Evolutionary conservation across 345 rosid species (phyloP).

Genomic region (Microcos paniculata): DNA sequence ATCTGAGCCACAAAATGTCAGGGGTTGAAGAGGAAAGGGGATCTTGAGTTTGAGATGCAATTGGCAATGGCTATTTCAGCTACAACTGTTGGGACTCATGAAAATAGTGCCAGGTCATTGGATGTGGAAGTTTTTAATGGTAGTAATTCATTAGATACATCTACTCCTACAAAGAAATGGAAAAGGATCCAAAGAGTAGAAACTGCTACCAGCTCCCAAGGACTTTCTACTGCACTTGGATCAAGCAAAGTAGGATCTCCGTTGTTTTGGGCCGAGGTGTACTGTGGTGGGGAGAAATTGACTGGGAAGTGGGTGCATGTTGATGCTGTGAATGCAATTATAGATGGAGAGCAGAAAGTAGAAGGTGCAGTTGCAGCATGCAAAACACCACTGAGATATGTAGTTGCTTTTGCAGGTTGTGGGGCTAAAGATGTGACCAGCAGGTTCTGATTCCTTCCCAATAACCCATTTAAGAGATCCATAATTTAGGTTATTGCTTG

Average conservation of each 20-base stretch:
- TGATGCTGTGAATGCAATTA: slow-evolving; percentile 67
- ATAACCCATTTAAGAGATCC: slow-evolving; percentile 3
- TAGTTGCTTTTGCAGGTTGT: slow-evolving; percentile 80
- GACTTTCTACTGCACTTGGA: slow-evolving; percentile 83
- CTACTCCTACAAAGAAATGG: slow-evolving; percentile 34
- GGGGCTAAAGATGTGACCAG: slow-evolving; percentile 99
- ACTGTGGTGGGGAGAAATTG: slow-evolving; percentile 75
- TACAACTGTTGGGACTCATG: slow-evolving; percentile 40
- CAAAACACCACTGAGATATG: slow-evolving; percentile 76
- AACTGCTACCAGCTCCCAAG: slow-evolving; percentile 41
- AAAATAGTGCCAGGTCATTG: slow-evolving; percentile 25
- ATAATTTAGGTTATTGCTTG: neutral
- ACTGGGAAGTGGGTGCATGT: slow-evolving; percentile 92
- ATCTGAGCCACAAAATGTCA: too few relatives aligned
- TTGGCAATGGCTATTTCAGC: slow-evolving; percentile 91
- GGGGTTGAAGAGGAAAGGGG: slow-evolving; percentile 73
- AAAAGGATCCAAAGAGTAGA: slow-evolving; percentile 33
- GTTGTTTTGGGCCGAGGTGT: slow-evolving; percentile 90
- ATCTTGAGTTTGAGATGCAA: slow-evolving; percentile 84
- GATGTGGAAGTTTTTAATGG: slow-evolving; percentile 25
- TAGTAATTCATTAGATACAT: slow-evolving; percentile 22
- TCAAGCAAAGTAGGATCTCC: slow-evolving; percentile 85
- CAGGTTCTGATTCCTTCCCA: slow-evolving; percentile 51
- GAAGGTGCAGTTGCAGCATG: slow-evolving; percentile 87
- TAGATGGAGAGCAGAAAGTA: slow-evolving; percentile 73